These are phyloP conservation scores for Lepiota subincarnata DNA, from an alignment of 768 basidiomycete species.

Conservation along the genomic window DNA sequence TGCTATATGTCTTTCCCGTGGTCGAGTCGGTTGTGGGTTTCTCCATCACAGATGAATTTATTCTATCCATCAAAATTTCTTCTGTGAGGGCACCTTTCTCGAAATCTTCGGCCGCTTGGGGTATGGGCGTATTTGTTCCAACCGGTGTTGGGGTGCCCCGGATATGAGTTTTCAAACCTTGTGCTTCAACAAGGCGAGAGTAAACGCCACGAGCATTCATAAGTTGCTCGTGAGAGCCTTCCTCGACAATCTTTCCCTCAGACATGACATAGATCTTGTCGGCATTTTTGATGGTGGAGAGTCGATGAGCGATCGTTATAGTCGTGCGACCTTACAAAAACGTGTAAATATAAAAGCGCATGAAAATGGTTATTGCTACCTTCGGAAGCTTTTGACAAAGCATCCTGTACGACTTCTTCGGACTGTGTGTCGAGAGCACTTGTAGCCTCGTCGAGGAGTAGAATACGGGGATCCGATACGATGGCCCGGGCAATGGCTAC, in stretches of 20 bases:
- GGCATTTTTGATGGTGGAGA: conserved; percentile 75
- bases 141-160: background rate
- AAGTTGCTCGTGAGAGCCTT: conserved; percentile 66
- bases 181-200: conserved; percentile 61
- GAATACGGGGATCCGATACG: conserved; percentile 71
- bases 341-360: conserved; percentile 34
- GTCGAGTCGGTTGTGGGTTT: conserved; percentile 22
- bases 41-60: conserved; percentile 40
- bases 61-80: conserved; percentile 36
- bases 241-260: conserved; percentile 67
- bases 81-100: conserved; percentile 25
- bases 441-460: conserved; percentile 77
- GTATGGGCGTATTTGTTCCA: background rate
- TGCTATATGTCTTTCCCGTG: conserved; percentile 28
- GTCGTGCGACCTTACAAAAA: conserved; percentile 48
- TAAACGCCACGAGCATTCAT: conserved; percentile 55
- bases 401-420: conserved; percentile 77
- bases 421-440: conserved; percentile 76
- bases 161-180: conserved; percentile 37
- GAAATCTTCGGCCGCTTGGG: background rate
- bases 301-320: conserved; percentile 65
- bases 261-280: conserved; percentile 78
- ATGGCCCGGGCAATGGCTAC: conserved; percentile 79
- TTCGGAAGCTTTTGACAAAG: conserved; percentile 69
- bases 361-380: conserved; percentile 33